Base-by-base conservation (phyloP, 1,139 yeast genomes). In the Candida mesenterica region DNA sequence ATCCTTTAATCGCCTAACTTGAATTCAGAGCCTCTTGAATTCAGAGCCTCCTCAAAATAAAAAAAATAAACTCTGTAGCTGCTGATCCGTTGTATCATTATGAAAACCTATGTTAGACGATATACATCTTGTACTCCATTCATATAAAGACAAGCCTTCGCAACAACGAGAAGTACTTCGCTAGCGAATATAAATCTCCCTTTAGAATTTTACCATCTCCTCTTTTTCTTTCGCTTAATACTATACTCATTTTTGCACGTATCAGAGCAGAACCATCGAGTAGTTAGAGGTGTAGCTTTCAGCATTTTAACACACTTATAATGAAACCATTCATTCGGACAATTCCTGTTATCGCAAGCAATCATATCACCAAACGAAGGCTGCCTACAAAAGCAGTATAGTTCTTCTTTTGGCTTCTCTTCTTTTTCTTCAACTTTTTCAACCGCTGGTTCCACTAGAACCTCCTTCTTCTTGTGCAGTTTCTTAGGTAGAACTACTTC, bases 311-410 rank as follows among this genome's bases (percentile, higher is more conserved):
- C 75, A 46, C 76, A 70, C 42, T 68, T 69, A 48, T 68, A 70
- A 42, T 70, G 76, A 36, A 70, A 70, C 76, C 76, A 70, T 34
- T 68, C 75, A 42, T 69, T 68, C 14, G 68, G 66, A 48, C 76
- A 70, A 1, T 45, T 50, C 36, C 57, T 63, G 42, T 68, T 65
- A 41, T 70, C 76, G 46, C 76, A 70, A 0, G 68, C 74, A 30
- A 70, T 69, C 76, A 70, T 70, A 40, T 63, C 64, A 2, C 76
- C 76, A 41, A 62, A 62, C 0, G 76, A 68, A 0, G 64, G 65
- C 43, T 67, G 75, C 17, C 59, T 56, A 46, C 76, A 70, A 52
- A 69, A 67, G 42, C 76, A 70, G 43, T 68, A 70, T 16, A 43
- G 37, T 29, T 59, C 63, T 8, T 45, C 51, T 15, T 36, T 52